Evolutionary conservation across 1,284 basidiomycete species (phyloP).

Genomic region (Rhodofomes roseus): DNA sequence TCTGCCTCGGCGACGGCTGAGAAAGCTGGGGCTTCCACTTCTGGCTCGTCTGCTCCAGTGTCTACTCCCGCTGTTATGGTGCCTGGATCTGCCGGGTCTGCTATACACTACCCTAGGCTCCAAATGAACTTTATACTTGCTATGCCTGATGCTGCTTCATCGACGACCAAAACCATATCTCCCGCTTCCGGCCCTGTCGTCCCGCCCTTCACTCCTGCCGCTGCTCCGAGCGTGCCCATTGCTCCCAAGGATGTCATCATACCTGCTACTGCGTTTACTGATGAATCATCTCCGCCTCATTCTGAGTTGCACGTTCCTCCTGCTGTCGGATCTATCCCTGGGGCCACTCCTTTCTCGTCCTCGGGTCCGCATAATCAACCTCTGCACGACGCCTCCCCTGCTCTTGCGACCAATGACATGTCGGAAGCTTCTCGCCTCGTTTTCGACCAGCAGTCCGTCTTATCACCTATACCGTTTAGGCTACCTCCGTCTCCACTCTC

Average conservation of each 20-base stretch:
- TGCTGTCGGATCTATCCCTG: background rate
- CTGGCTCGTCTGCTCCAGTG: too few species aligned
- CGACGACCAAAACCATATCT: too few species aligned
- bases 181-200: background rate
- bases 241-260: background rate
- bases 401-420: background rate
- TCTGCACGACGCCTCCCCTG: background rate
- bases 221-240: background rate
- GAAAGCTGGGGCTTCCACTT: too few species aligned
- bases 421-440: background rate
- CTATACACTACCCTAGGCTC: too few species aligned
- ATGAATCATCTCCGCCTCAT: background rate
- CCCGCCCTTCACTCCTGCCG: background rate
- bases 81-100: too few species aligned
- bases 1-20: too few species aligned
- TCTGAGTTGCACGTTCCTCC: background rate
- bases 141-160: too few species aligned
- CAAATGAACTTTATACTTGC: too few species aligned
- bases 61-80: too few species aligned
- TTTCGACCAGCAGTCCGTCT: background rate
- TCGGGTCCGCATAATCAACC: background rate
- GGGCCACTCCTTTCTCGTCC: too few species aligned
- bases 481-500: background rate
- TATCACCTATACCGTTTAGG: background rate
- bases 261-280: too few species aligned